Evolutionary conservation across 768 basidiomycete genomes (phyloP), one percentile per base, ranked within the genome.

Genomic region (Galerina sulciceps): DNA sequence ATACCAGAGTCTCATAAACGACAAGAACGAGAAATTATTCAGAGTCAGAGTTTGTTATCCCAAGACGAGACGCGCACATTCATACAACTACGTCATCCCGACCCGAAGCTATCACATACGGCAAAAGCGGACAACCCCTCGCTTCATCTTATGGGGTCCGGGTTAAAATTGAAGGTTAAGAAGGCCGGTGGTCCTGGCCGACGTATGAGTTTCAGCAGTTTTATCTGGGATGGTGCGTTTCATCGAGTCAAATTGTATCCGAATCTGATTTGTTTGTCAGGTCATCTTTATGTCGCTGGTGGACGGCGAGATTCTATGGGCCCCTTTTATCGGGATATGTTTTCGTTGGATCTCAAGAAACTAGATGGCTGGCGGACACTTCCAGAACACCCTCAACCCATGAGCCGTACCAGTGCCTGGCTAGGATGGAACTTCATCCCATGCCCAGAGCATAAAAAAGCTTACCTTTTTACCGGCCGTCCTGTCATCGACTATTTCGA

Each of bases 381-480:
- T 5, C 71, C 71, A 1, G 58, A 59, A 15, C 73, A 71, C 40
- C 72, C 75, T 1, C 38, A 63, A 6, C 58, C 66, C n/a, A 15
- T 56, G 40, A 20, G n/a, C 10, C 23, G 22, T 1, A 49, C 67
- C 0, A 58, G 64, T 3, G 54, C 54, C 2, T 69, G 68, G 42
- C 38, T 69, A 6, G 68, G 68, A 18, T 69, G 65, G 67, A 55
- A 53, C 9, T 68, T 72, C 42, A 17, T 64, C 15, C 55, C 57
- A 2, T 53, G 59, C 51, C 58, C 72, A 2, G 61, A 76, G 49
- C 61, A 70, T 10, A 64, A 70, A 38, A 69, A 67, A 44, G 79
- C 76, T 1, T 74, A 77, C 53, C 67, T 77, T 38, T 78, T 76
- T 67, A 69, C 65, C 10, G 78, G 77, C 1, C 53, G 58, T 5